Conservation (phyloP, 768 basidiomycete species). For the Leucocoprinus sp. region DNA sequence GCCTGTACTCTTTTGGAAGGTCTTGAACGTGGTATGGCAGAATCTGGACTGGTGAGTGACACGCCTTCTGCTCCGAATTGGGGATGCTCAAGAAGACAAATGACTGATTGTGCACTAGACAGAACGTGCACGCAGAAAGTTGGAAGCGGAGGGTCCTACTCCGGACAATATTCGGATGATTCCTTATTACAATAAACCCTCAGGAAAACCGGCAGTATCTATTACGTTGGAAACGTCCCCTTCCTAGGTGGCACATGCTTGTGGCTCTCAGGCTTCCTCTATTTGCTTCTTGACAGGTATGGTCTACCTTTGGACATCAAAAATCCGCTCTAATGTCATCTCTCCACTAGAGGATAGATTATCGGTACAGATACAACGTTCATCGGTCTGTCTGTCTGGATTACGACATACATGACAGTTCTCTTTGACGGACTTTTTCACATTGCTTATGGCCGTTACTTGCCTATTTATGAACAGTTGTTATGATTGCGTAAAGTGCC, state of each 20-base stretch:
- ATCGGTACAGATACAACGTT: too few relatives aligned
- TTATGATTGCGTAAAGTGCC: too few relatives aligned
- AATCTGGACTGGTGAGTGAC: conserved; percentile 47
- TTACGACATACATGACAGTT: too few relatives aligned
- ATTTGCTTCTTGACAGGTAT: not conserved
- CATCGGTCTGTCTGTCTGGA: too few relatives aligned
- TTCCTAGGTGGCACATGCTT: conserved; percentile 14
- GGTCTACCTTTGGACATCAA: not conserved
- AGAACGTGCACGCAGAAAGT: conserved; percentile 55
- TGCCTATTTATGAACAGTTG: too few relatives aligned
- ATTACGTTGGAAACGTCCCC: conserved; percentile 34
- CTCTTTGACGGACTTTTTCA: too few relatives aligned
- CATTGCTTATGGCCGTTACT: too few relatives aligned
- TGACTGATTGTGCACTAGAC: conserved; percentile 36
- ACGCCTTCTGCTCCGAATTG: conserved; percentile 4
- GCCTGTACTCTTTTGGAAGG: conserved; percentile 89
- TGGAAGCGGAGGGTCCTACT: conserved; percentile 48
- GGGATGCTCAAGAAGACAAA: conserved; percentile 13
- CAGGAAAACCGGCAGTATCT: conserved; percentile 26
- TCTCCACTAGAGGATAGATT: too few relatives aligned
- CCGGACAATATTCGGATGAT: conserved; percentile 72
- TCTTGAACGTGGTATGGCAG: conserved; percentile 74
- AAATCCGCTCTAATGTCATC: not conserved
- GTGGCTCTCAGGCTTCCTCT: not conserved
- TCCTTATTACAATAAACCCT: conserved; percentile 50